Evolutionary conservation across 257 asterid genomes (phyloP).

Genomic region (Eucommia ulmoides): DNA sequence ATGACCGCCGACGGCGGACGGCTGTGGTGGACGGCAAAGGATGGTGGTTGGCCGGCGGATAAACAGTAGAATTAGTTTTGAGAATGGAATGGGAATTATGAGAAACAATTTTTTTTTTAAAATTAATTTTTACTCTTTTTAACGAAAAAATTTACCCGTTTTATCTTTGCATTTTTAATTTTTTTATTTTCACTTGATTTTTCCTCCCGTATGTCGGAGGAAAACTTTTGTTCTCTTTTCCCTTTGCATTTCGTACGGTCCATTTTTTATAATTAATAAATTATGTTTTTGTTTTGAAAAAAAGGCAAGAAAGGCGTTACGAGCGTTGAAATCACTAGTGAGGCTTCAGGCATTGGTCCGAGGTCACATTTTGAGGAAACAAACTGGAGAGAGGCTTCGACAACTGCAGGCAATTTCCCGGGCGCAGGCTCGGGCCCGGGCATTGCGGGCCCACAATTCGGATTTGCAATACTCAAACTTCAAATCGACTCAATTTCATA

Average conservation of each 20-base stretch:
- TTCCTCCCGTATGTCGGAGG: too few species aligned
- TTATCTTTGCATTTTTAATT: not conserved
- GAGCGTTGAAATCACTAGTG: slow-evolving; percentile 76
- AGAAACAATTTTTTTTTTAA: too few species aligned
- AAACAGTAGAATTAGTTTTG: too few species aligned
- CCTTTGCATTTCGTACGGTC: too few species aligned
- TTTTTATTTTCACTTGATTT: not conserved
- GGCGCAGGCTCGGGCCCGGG: slow-evolving; percentile 55
- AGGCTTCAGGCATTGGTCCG: slow-evolving; percentile 85
- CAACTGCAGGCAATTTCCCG: slow-evolving; percentile 48
- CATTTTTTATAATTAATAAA: not conserved
- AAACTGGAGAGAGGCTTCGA: slow-evolving; percentile 38
- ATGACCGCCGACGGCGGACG: too few species aligned
- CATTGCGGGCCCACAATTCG: slow-evolving; percentile 25
- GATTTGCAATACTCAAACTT: slow-evolving; percentile 52
- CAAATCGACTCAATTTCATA: slow-evolving; percentile 36
- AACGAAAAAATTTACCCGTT: not conserved
- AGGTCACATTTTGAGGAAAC: slow-evolving; percentile 71
- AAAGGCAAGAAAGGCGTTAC: slow-evolving; percentile 73
- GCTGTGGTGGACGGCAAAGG: too few species aligned
- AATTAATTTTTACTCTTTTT: too few species aligned
- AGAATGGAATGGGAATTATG: too few species aligned
- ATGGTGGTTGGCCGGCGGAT: too few species aligned
- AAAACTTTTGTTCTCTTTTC: too few species aligned
- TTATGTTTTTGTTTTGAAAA: not conserved